Base-by-base conservation (phyloP, 2,329 filamentous ascomycete species). In the Xylariales sp. region DNA sequence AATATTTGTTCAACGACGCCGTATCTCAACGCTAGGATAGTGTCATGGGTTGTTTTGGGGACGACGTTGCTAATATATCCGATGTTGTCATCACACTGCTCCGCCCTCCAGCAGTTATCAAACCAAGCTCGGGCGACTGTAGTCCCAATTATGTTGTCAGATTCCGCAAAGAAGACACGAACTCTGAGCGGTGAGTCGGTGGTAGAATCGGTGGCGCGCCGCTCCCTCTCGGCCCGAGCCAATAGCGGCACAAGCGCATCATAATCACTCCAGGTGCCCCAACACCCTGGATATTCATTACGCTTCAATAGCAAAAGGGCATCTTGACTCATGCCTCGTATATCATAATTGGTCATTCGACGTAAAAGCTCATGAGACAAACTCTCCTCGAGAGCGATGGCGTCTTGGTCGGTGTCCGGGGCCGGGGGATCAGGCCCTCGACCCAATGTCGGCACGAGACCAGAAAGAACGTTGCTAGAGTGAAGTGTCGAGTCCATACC, bases 101-200 rank as follows among this genome's bases (percentile, higher is more conserved):
- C 69, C 4, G 62, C 16, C 5, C 54, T 59, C 73, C 73, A 75
- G 23, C 73, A 75, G 8, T 67, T 10, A n/a, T 71, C 46, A 7
- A 75, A 70, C 71, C 71, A 75, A n/a, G 52, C 28, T 12, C 64
- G 72, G 5, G 56, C 71, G 4, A 30, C 14, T 0, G 50, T 61
- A 7, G 67, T 71, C 1, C 73, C 72, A 41, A 75, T 75, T 57
- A 75, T 73, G 18, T 32, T 36, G 34, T 75, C 73, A 3, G 69
- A 61, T 52, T 73, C 72, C 5, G 73, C 69, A 60, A 70, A 74
- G 60, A 70, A 74, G 9, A 73, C 69, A 5, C 66, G 34, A n/a
- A 74, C 65, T 34, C 46, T 53, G 8, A 73, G 69, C 16, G 63
- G 61, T 32, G 52, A 41, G 6, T 34, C 5, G 2, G 18, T 7